Base-by-base conservation (phyloP, 2,329 filamentous ascomycete genomes). In the Fusarium falciforme region DNA sequence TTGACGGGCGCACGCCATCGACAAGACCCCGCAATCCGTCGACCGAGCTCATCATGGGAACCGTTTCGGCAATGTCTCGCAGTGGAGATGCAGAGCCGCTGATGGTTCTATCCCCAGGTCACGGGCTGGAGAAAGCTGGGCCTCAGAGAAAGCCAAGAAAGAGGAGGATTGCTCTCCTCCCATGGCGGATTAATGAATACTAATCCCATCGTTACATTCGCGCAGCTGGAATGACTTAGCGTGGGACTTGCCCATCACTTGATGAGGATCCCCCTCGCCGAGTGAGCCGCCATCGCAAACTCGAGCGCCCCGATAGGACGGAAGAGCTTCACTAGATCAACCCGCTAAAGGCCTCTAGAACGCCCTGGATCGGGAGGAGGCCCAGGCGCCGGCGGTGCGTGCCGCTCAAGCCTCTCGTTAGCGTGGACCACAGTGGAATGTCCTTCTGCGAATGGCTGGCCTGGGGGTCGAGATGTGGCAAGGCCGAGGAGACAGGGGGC, bases 31-130 rank as follows among this genome's bases (percentile, higher is more conserved):
- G 31, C 22, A 69, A 14, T 14, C 10, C 38, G 4, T 42, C 9
- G 29, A 62, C 31, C 10, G 12, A 36, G 11, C 59, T 27, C 75
- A 77, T 77, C 11, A 6, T 44, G 11, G 10, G 49, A 66, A 6
- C 11, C 9, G 5, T 27, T 35, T 9, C 14, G 27, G 14, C 10
- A 29, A 25, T 25, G 9, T 57, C 52, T 55, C 7, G 14, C 35
- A 22, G 44, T 52, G 20, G 55, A 58, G 33, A 27, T 36, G 4
- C 16, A 16, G 33, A 10, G 22, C 20, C 40, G 38, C 36, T n/a
- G 59, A 25, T 60, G 25, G 42, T 27, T 33, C 57, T 61, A 20
- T 62, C 14, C 40, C 14, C n/a, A 16, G 47, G 44, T 44, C 42
- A 68, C 63, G 49, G 64, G 7, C 69, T 54, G 65, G 20, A 54